Conservation (phyloP, 306 rosid species). For the Fragaria vesca region DNA sequence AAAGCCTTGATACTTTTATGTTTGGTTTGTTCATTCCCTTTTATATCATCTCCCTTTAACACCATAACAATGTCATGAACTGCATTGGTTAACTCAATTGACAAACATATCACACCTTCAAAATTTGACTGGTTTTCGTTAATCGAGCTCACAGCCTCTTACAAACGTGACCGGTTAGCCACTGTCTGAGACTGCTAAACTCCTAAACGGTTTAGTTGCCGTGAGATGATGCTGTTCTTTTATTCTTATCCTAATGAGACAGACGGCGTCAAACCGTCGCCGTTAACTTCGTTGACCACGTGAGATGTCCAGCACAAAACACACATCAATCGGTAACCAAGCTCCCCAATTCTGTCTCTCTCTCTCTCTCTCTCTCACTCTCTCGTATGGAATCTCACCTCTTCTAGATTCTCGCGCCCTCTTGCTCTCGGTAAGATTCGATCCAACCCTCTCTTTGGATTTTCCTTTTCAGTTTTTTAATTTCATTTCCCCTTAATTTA, state of each 20-base stretch:
- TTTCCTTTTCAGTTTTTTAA: not conserved
- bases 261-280: not conserved
- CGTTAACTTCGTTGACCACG: conserved; percentile 26
- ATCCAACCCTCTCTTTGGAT: conserved; percentile 9
- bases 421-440: conserved; percentile 36
- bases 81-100: no score
- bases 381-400: conserved; percentile 5
- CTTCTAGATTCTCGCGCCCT: conserved; percentile 7
- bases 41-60: no score
- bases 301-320: conserved; percentile 5
- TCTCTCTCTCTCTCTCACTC: conserved; percentile 22
- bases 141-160: no score
- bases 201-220: not conserved
- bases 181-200: no score
- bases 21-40: no score
- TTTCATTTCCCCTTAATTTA: not conserved
- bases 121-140: no score
- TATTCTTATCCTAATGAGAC: not conserved
- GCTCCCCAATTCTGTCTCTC: conserved; percentile 13
- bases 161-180: no score
- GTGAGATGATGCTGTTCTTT: not conserved
- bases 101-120: no score
- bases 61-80: no score
- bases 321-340: conserved; percentile 7
- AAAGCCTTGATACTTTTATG: no score